Evolutionary conservation across 2,329 filamentous ascomycete species (phyloP).

Genomic region (Mycosphaerelloides madeirae): DNA sequence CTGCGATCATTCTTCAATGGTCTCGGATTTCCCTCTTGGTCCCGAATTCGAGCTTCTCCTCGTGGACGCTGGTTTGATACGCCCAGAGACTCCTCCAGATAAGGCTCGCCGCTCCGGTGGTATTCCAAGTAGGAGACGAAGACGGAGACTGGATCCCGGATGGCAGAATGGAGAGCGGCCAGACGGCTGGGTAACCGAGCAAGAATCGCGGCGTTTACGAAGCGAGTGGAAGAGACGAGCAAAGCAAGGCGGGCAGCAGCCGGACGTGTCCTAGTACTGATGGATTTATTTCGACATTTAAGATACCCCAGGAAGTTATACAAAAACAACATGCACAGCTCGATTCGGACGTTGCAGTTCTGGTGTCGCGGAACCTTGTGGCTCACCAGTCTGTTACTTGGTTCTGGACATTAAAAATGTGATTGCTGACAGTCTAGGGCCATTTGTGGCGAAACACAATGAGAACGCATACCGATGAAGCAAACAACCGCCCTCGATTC

Average conservation of each 20-base stretch:
- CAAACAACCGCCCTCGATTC: too few species aligned
- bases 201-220: constrained; percentile 26
- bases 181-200: constrained; percentile 29
- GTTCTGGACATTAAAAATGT: too few species aligned
- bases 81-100: constrained; percentile 6
- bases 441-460: too few species aligned
- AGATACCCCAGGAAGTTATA: too few species aligned
- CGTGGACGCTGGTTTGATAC: constrained; percentile 27
- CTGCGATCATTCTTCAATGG: constrained; percentile 49
- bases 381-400: too few species aligned
- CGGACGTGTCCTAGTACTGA: constrained; percentile 7
- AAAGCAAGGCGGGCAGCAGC: constrained; percentile 5
- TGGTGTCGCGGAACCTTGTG: too few species aligned
- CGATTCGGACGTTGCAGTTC: too few species aligned
- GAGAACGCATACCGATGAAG: too few species aligned
- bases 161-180: constrained; percentile 34
- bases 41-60: constrained; percentile 32
- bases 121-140: constrained; percentile 13
- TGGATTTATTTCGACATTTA: too few species aligned
- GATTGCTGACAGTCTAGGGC: too few species aligned
- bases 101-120: constrained; percentile 12
- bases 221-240: constrained; percentile 18
- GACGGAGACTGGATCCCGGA: constrained; percentile 24
- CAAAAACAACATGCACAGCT: too few species aligned
- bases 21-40: constrained; percentile 33